Conservation (phyloP, 768 basidiomycete genomes). For the Agaricus blazei region DNA sequence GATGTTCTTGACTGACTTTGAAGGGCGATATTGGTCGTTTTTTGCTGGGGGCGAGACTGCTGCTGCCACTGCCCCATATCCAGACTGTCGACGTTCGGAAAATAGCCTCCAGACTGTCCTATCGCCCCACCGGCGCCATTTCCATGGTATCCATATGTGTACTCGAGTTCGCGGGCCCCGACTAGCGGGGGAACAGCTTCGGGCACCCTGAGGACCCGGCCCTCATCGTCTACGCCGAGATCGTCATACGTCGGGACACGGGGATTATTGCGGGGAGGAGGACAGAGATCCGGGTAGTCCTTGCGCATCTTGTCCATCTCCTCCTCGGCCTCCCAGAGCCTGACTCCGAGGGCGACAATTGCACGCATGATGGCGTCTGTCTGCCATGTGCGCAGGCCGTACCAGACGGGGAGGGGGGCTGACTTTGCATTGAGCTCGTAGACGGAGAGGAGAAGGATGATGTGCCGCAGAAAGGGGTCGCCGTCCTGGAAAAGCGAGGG, state of each 20-base stretch:
- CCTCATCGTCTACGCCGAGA: too few species aligned
- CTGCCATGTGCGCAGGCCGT: slow-evolving; percentile 49
- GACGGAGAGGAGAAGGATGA: slow-evolving; percentile 51
- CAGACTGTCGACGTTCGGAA: not conserved
- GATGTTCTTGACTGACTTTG: not conserved
- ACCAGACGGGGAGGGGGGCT: slow-evolving; percentile 43
- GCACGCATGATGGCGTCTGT: slow-evolving; percentile 51
- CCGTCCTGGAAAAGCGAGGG: slow-evolving; percentile 4
- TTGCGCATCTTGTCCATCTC: slow-evolving; percentile 1
- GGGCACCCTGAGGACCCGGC: not conserved
- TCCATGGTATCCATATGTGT: too few species aligned
- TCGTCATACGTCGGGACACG: too few species aligned
- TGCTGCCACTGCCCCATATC: not conserved
- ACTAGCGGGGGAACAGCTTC: slow-evolving; percentile 4
- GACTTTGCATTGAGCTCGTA: slow-evolving; percentile 41
- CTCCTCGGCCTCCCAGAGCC: slow-evolving; percentile 56
- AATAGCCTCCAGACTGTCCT: not conserved
- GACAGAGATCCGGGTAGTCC: slow-evolving; percentile 1
- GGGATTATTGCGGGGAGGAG: not conserved
- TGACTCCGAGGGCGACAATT: slow-evolving; percentile 42
- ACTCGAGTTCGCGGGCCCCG: too few species aligned
- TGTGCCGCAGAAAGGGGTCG: slow-evolving; percentile 32
- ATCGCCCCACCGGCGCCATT: too few species aligned
- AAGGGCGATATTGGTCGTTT: not conserved
- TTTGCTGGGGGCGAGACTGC: not conserved